Base-by-base conservation (phyloP, 805 yeast genomes). In the Yamadazyma olivae region DNA sequence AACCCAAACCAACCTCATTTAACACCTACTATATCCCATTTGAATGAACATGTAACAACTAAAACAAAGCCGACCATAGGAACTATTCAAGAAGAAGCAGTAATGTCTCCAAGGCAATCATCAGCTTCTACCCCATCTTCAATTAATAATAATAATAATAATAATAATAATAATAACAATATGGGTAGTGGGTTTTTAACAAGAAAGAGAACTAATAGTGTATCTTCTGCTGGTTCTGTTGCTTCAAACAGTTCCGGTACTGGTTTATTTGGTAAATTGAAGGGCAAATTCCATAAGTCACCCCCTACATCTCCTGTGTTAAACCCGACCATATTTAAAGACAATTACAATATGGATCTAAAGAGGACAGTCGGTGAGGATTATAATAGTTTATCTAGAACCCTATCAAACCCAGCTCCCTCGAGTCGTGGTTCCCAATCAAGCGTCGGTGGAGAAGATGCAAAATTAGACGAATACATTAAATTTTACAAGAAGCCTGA, bases 381-480 rank as follows among this genome's bases (percentile, higher is more conserved):
- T 13, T n/a, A n/a, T n/a, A 16, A 21, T 8, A 30, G 33, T n/a
- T 33, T 37, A n/a, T 32, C 36, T 12, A 37, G 19, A 22, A 31
- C 35, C 2, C n/a, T 17, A 10, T 32, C 38, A 2, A 29, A 38
- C 22, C 14, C 3, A n/a, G 23, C n/a, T 3, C 7, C 10, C 23
- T 17, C 14, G 9, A 25, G 17, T 27, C 10, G 18, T 8, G 13
- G n/a, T 13, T 21, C 12, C 12, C 16, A 17, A 12, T 3, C 27
- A 8, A 3, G 9, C 6, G 39, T 33, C 15, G n/a, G n/a, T n/a
- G n/a, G n/a, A n/a, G 27, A 19, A 15, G 70, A 64, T 36, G 69
- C 69, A 3, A 46, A 60, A 31, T 43, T 67, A 22, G 61, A 56
- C 14, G 68, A 64, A 25, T 67, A 63, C 33, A 54, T 66, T 33